Percentiles rank a stretch among this genome's conserved stretches.
phyloP scores from a whole-genome alignment of 192 early-diverging fungal species.

The Phlyctochytrium bullatum region DNA sequence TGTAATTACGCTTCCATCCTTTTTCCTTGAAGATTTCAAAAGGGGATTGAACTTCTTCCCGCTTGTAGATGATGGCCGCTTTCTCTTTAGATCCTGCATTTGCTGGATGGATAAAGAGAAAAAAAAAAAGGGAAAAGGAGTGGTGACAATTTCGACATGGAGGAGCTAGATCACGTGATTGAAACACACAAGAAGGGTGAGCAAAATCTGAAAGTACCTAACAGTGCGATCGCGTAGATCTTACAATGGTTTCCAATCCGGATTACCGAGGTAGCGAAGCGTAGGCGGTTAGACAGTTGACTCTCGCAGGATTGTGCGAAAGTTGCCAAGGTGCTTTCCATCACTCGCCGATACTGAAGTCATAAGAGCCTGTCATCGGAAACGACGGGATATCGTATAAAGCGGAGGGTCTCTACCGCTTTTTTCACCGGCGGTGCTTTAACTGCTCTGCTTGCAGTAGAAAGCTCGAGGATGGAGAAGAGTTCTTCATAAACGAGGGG shows the following conservation, averaged over 20 bases:
- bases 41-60: background rate
- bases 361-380: conserved; percentile 16
- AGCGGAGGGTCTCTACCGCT: conserved; percentile 8
- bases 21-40: background rate
- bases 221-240: too few relatives aligned
- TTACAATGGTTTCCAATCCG: conserved; percentile 17
- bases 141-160: background rate
- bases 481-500: conserved; percentile 14
- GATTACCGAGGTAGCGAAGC: conserved; percentile 25
- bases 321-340: background rate
- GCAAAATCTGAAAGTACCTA: background rate
- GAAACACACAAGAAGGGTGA: background rate
- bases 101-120: background rate
- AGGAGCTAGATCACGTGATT: background rate
- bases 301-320: conserved; percentile 6
- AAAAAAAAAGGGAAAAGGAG: conserved; percentile 12
- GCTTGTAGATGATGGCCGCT: background rate
- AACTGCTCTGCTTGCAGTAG: conserved; percentile 8
- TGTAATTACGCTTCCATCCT: background rate
- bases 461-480: conserved; percentile 9
- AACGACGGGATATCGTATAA: conserved; percentile 24
- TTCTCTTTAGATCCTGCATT: conserved; percentile 7
- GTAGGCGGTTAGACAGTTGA: background rate
- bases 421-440: conserved; percentile 22
- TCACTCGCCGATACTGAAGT: background rate